A percentile compares a stretch with the other conserved stretches of the same genome.
phyloP scores from a whole-genome alignment of 225 moss, liverwort and hornwort genomes.

The Asterella californica region DNA sequence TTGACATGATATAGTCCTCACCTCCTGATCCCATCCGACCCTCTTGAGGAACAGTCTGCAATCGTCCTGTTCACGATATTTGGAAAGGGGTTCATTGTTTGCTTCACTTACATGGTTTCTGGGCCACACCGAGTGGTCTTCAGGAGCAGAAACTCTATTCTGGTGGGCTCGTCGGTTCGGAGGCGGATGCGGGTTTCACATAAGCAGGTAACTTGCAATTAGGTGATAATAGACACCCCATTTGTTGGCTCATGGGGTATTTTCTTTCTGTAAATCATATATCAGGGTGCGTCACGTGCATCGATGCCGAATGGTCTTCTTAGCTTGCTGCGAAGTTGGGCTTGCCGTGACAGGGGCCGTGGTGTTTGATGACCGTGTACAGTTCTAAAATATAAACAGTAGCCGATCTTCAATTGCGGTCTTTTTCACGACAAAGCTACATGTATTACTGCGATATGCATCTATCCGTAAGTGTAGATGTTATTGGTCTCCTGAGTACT shows the following conservation, averaged over 20 bases:
- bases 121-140: too few relatives aligned
- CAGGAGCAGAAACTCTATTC: too few relatives aligned
- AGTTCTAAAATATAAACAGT: not conserved
- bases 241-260: constrained; percentile 6
- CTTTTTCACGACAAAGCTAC: not conserved
- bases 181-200: not conserved
- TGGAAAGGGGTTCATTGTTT: too few relatives aligned
- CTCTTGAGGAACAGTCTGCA: too few relatives aligned
- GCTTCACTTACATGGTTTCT: too few relatives aligned
- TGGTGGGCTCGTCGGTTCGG: too few relatives aligned
- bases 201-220: not conserved
- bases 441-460: not conserved
- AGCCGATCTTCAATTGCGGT: not conserved
- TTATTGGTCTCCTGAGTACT: not conserved
- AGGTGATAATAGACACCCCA: not conserved
- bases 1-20: too few relatives aligned
- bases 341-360: constrained; percentile 4
- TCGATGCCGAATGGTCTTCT: not conserved
- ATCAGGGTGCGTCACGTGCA: not conserved
- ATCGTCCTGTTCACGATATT: too few relatives aligned
- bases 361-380: too few relatives aligned
- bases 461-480: too few relatives aligned
- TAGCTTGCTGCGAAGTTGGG: constrained; percentile 10
- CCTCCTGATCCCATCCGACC: too few relatives aligned
- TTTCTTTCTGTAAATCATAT: constrained; percentile 8